Evolutionary conservation across 1,284 basidiomycete species (phyloP), one percentile per base, ranked within the genome.

Genomic region (Agroathelia rolfsii): DNA sequence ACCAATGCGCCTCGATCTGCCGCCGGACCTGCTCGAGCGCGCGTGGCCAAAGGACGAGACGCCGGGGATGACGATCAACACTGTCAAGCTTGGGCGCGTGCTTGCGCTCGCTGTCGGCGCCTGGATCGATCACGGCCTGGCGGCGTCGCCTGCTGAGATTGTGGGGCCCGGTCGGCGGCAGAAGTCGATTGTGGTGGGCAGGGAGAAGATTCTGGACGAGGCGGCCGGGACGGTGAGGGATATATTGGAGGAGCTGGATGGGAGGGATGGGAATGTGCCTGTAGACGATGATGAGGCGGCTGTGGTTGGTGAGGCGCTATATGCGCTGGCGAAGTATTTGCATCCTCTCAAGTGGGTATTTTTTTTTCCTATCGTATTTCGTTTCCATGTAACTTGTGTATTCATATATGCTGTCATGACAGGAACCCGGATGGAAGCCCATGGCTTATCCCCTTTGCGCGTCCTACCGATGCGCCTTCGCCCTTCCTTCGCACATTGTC

Each of bases 211-310:
- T 28, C 45, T 86, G 34, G 69, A 74, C 32, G 82, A 86, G 48
- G 67, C 70, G 6, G 72, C 76, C 2, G 71, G 72, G 0, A 66
- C 78, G 6, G 44, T 82, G 38, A 76, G 72, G 48, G 82, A 86
- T 43, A 65, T 82, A 6, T 62, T 82, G 14, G 72, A 79, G 42
- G 78, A 83, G 41, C 61, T 79, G 31, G 81, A 84, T 40, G 64
- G 67, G 19, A 59, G 72, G 31, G 69, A 69, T 3, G 74, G 78
- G n/a, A 67, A 69, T 4, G 58, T 67, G 7, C 37, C n/a, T n/a
- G 48, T 76, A 40, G 76, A 79, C 33, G 71, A 76, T 36, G 76
- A 81, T 37, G 81, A 82, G 43, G 69, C 74, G 5, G 58, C 51
- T 20, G 66, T 74, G 12, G 60, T 81, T 5, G 79, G 76, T 0